Percentiles rank a stretch among this genome's conserved stretches.
Evolutionary conservation across 305 asterid species (phyloP).

Genomic region (Plantago coronopus): DNA sequence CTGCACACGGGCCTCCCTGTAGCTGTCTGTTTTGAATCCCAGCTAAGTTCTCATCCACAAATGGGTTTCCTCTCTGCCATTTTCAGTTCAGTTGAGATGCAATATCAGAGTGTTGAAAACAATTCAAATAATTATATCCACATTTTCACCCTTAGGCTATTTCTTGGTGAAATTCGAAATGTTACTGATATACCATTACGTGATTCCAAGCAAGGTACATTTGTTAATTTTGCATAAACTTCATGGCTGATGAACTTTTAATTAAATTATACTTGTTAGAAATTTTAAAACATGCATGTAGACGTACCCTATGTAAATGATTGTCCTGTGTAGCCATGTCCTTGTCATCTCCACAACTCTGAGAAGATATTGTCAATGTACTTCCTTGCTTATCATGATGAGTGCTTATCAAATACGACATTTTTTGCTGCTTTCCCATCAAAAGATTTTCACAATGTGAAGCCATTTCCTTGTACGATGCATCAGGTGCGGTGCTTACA

Average conservation of each 20-base stretch:
- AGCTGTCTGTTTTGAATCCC: conserved; percentile 28
- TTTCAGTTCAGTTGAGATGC: conserved; percentile 19
- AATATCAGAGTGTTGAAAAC: background rate
- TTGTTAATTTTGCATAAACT: background rate
- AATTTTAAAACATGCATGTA: background rate
- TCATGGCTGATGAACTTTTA: background rate
- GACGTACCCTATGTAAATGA: conserved; percentile 34
- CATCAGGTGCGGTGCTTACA: conserved; percentile 60
- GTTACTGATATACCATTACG: no score
- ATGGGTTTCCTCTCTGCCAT: conserved; percentile 45
- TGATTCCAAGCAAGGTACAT: no score
- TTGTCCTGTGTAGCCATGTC: conserved; percentile 26
- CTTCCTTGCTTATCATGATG: conserved; percentile 43
- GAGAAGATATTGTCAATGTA: conserved; percentile 43
- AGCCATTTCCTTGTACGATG: conserved; percentile 84
- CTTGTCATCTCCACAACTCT: conserved; percentile 35
- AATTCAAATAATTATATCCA: background rate
- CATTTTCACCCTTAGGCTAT: no score
- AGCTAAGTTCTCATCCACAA: conserved; percentile 34
- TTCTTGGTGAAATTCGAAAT: no score
- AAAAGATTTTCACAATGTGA: conserved; percentile 71
- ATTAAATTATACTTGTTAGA: background rate
- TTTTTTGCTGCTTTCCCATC: conserved; percentile 83
- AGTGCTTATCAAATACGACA: conserved; percentile 58
- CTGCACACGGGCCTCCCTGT: conserved; percentile 33